Conservation (phyloP, 768 basidiomycete species). For the Cantharellus anzutake region DNA sequence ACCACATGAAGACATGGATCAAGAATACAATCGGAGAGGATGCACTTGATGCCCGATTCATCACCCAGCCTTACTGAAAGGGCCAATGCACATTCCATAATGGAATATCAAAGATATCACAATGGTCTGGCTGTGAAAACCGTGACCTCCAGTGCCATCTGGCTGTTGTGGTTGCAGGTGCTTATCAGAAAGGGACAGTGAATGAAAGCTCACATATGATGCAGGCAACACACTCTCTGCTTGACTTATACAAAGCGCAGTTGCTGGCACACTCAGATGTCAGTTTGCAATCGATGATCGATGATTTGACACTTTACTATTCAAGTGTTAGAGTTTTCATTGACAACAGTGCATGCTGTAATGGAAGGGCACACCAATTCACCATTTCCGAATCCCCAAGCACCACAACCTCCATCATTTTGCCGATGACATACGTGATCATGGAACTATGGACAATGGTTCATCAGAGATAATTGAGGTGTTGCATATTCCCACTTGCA, state of each 20-base stretch:
- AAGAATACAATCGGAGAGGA: not conserved
- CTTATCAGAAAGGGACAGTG: not conserved
- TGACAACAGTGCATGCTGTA: too few species aligned
- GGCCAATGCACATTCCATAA: not conserved
- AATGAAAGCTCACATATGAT: not conserved
- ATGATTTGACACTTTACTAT: too few species aligned
- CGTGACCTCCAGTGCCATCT: not conserved
- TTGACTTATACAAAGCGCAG: conserved; percentile 25
- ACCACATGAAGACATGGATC: not conserved
- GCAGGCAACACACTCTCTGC: conserved; percentile 14
- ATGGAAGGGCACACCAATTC: too few species aligned
- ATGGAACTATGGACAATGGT: too few species aligned
- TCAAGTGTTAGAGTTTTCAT: too few species aligned
- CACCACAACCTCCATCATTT: too few species aligned
- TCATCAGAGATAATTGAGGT: too few species aligned
- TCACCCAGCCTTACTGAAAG: not conserved
- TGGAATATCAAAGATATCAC: not conserved
- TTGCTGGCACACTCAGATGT: conserved; percentile 17
- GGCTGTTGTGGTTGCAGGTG: conserved; percentile 3
- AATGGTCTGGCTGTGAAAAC: conserved; percentile 7
- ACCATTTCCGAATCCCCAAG: too few species aligned
- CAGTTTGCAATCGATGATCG: conserved; percentile 14
- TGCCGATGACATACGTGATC: too few species aligned
- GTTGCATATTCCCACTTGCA: too few species aligned
- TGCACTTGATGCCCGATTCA: not conserved